phyloP scores from a whole-genome alignment of 257 asterid genomes.

The Asclepias syriaca region DNA sequence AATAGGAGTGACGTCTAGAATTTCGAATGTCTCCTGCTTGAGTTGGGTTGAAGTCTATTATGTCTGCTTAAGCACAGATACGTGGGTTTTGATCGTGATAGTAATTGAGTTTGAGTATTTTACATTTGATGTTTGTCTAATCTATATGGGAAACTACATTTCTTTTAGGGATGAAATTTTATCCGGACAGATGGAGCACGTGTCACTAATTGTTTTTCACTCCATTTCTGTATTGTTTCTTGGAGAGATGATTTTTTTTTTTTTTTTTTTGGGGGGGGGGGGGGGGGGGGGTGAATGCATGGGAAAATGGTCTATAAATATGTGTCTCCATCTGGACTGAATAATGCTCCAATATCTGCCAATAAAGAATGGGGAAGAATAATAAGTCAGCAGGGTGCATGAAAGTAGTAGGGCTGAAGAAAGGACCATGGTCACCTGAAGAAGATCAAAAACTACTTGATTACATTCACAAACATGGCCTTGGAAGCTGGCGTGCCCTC shows the following conservation, averaged over 20 bases:
- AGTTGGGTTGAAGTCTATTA: too few species aligned
- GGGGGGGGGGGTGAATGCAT: too few species aligned
- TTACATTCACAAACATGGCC: constrained; percentile 23
- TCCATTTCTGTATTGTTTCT: too few species aligned
- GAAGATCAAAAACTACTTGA: constrained; percentile 25
- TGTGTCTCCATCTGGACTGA: background rate
- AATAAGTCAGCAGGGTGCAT: constrained; percentile 12
- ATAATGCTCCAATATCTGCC: background rate
- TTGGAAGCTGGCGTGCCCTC: constrained; percentile 25
- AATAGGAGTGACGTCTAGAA: too few species aligned
- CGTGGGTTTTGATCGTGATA: too few species aligned
- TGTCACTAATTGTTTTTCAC: too few species aligned
- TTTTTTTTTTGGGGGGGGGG: too few species aligned
- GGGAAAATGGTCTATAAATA: background rate
- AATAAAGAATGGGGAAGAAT: background rate
- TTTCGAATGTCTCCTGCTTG: too few species aligned
- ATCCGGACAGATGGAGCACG: too few species aligned
- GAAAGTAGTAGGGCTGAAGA: constrained; percentile 22
- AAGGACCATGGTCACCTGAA: constrained; percentile 32
- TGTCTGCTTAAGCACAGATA: too few species aligned
- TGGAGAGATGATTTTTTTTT: too few species aligned
- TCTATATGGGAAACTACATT: background rate
- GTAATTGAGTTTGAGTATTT: background rate
- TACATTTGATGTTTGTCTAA: background rate
- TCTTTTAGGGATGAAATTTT: background rate